Base-by-base conservation (phyloP, 179 eudicot genomes). In the Silene coronaria region DNA sequence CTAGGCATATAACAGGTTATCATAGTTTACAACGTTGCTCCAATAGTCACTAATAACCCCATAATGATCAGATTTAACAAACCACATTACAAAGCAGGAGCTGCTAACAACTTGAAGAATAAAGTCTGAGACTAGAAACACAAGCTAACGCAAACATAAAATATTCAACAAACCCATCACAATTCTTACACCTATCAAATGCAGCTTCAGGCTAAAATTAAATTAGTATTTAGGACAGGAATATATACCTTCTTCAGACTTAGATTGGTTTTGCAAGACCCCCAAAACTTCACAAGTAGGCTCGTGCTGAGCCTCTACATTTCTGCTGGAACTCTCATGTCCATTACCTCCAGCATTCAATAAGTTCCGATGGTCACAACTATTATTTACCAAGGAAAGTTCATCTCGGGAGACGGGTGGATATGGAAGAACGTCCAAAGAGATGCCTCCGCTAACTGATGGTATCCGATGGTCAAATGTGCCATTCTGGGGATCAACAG, bases 211-310 rank as follows among this genome's bases (percentile, higher is more conserved):
- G 46, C 4, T 16, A 8, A 60, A 77, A 48, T 61, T 34, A n/a
- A 21, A 67, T 46, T 26, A 67, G 48, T 60, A 38, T 24, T 63
- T 30, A 73, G 53, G 65, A 23, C 24, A 71, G 24, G 69, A 27
- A 77, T 21, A 42, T 36, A 45, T 82, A 85, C 86, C 88, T 80
- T 77, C 81, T 24, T 64, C 62, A 53, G 81, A 64, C 70, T 65
- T 71, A 70, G 55, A 62, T 26, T 78, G 78, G 32, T 58, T 71
- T 65, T 34, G 75, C 53, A 79, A 16, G 74, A 78, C 82, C 71
- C 48, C 32, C 69, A 28, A 72, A 57, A 62, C 58, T 77, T 72
- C 80, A 73, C 36, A 22, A 3, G 75, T 76, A 78, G 85, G 22
- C 72, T 72, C 80, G 21, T 30, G 46, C 46, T 5, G 78, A 28